Conservation (phyloP, 1,284 basidiomycete genomes). For the Caloboletus firmus region DNA sequence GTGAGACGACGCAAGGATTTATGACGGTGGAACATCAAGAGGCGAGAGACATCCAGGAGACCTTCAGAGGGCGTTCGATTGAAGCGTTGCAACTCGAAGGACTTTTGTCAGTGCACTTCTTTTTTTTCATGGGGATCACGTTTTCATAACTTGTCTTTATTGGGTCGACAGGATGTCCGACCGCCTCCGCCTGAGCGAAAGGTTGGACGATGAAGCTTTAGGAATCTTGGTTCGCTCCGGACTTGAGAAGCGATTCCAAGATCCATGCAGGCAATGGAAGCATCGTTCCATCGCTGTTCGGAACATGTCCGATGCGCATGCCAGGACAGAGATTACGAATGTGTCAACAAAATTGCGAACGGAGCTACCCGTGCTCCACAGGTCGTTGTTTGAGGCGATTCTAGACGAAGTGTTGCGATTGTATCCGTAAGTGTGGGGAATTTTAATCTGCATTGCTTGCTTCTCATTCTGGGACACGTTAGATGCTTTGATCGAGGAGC, state of each 20-base stretch:
- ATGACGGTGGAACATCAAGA: conserved; percentile 31
- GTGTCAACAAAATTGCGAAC: background rate
- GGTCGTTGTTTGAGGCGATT: conserved; percentile 25
- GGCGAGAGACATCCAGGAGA: conserved; percentile 6
- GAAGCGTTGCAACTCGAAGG: conserved; percentile 14
- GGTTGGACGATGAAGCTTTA: conserved; percentile 32
- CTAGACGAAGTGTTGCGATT: conserved; percentile 19
- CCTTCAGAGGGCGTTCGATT: background rate
- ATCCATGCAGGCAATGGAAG: conserved; percentile 26
- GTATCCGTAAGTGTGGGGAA: conserved; percentile 29
- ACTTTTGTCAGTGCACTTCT: conserved; percentile 16
- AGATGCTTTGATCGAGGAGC: conserved; percentile 20
- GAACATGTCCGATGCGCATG: background rate
- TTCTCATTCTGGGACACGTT: background rate
- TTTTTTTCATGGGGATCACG: background rate
- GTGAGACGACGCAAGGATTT: conserved; percentile 39
- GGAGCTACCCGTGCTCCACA: conserved; percentile 4
- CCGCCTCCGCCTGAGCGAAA: conserved; percentile 29
- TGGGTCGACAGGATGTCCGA: conserved; percentile 22
- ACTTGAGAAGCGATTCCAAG: conserved; percentile 30
- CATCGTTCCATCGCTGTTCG: conserved; percentile 7
- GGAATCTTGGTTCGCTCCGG: conserved; percentile 33
- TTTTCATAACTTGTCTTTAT: background rate
- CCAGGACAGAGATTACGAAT: background rate
- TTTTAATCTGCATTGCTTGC: background rate